Conservation (phyloP, 2,329 filamentous ascomycete genomes). For the Monosporascus sp. region DNA sequence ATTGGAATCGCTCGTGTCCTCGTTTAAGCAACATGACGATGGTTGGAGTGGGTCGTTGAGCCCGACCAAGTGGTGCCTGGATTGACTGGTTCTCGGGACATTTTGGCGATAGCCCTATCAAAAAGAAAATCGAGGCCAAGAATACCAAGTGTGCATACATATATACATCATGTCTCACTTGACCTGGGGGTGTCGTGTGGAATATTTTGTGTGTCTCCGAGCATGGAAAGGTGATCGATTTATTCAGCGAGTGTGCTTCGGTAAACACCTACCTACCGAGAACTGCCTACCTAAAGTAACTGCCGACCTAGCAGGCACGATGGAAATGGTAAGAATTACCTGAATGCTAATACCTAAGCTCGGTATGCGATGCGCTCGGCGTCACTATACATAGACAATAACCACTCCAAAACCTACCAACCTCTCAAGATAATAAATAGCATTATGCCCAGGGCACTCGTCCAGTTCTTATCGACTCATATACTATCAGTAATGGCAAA, state of each 20-base stretch:
- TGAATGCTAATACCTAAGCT: too few species aligned
- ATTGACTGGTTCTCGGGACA: constrained; percentile 20
- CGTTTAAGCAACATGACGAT: not conserved
- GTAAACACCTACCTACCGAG: too few species aligned
- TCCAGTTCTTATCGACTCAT: too few species aligned
- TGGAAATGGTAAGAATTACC: too few species aligned
- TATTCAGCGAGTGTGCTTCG: too few species aligned
- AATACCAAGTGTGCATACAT: constrained; percentile 14
- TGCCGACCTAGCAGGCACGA: too few species aligned
- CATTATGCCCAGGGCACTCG: not conserved
- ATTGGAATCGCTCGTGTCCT: not conserved
- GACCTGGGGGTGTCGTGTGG: constrained; percentile 17
- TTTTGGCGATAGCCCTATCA: constrained; percentile 13
- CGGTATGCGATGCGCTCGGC: too few species aligned
- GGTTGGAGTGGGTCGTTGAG: constrained; percentile 14
- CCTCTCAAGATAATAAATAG: too few species aligned
- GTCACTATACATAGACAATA: too few species aligned
- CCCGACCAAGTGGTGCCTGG: constrained; percentile 22
- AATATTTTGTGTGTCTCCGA: not conserved
- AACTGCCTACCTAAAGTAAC: too few species aligned
- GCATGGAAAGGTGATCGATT: too few species aligned
- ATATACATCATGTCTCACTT: constrained; percentile 27
- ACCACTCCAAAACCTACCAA: too few species aligned
- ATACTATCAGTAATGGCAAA: not conserved
- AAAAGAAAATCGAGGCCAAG: constrained; percentile 6